Base-by-base conservation (phyloP, 495 filamentous ascomycete species). In the Rhizodiscina lignyota region DNA sequence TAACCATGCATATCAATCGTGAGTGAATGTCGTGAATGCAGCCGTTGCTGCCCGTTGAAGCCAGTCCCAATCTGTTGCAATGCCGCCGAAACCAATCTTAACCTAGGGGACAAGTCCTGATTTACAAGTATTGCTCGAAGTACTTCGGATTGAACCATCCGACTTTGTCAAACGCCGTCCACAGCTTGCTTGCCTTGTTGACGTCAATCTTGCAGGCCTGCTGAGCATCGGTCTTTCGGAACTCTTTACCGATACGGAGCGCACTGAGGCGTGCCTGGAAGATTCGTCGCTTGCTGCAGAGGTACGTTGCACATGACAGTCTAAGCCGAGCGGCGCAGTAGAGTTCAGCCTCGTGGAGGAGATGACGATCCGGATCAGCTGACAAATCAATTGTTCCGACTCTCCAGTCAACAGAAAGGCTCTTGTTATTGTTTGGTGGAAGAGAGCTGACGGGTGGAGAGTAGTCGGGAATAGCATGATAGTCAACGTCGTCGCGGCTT, bases 161-260 rank as follows among this genome's bases (percentile, higher is more conserved):
- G 32, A 92, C 81, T 34, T 75, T 76, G 16, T 94, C 80, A 51
- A 81, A 97, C 19, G 83, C 84, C 28, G 76, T 74, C 84, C 84
- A 94, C 34, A 97, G 67, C 55, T 89, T 91, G 47, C 83, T 92
- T 19, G 89, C 85, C 66, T 97, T 97, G 63, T 94, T 94, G 55
- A 94, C 89, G 53, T 97, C 89, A 41, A 94, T 94, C 64, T 91
- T 91, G 70, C 84, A 93, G 18, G 83, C 83, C 54, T 92, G 83
- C 55, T 97, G 89, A 21, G 84, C 82, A 53, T 94, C 82, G n/a
- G 89, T 94, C 71, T 94, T 97, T 42, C 83, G 69, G 50, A 97
- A 97, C 49, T 89, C 81, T 56, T 92, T 89, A 46, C 70, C 68
- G 32, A 75, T 71, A 32, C 57, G 57, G 29, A 82, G 58, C 17